Evolutionary conservation across 345 rosid genomes (phyloP).

Genomic region (Eucalyptus regnans): DNA sequence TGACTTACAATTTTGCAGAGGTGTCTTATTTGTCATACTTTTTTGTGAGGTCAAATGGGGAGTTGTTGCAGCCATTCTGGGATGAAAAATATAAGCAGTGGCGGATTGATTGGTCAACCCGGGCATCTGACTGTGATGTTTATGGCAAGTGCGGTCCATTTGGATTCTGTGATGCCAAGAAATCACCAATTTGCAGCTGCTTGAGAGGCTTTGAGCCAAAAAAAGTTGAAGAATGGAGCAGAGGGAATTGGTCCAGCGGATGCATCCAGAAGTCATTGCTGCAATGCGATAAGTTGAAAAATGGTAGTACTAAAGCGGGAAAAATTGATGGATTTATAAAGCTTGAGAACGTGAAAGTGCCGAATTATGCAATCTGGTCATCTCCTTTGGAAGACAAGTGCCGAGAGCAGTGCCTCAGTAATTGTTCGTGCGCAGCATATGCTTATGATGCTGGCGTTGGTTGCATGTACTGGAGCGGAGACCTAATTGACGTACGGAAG

Average conservation of each 20-base stretch:
- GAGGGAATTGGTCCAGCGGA: conserved; percentile 13
- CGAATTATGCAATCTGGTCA: not conserved
- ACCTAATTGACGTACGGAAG: not conserved
- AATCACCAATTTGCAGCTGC: conserved; percentile 13
- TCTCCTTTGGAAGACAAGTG: not conserved
- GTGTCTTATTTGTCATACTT: not conserved
- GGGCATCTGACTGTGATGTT: not conserved
- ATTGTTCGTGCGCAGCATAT: conserved; percentile 19
- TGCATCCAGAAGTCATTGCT: conserved; percentile 4
- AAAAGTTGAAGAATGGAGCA: conserved; percentile 5
- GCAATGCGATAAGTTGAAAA: not conserved
- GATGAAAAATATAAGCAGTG: not conserved
- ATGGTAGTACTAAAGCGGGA: not conserved
- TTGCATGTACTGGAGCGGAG: conserved; percentile 3
- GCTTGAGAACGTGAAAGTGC: conserved; percentile 2
- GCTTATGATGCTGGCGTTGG: conserved; percentile 4
- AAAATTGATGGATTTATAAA: conserved; percentile 4
- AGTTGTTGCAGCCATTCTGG: not conserved
- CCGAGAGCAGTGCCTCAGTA: conserved; percentile 1
- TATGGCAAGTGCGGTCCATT: conserved; percentile 14
- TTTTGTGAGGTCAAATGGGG: not conserved
- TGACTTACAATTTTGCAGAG: not conserved
- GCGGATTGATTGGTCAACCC: not conserved
- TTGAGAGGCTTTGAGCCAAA: conserved; percentile 1
- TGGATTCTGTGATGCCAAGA: not conserved